phyloP scores from a whole-genome alignment of 2,329 filamentous ascomycete genomes.

The Geoglossum cookeanum region DNA sequence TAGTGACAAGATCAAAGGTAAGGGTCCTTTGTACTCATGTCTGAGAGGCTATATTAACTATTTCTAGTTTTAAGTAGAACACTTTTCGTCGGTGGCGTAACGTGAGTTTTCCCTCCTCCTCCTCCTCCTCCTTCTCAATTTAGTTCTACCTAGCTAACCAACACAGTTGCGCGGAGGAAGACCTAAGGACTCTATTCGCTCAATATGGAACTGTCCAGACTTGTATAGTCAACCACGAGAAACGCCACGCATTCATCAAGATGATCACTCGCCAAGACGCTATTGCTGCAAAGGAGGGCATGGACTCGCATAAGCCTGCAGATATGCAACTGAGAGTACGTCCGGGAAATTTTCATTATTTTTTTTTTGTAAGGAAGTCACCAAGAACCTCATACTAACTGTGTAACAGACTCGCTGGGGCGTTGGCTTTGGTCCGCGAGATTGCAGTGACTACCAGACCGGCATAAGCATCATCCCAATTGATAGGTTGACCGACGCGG shows the following conservation, averaged over 20 bases:
- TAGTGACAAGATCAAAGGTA: constrained; percentile 59
- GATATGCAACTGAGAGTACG: constrained; percentile 56
- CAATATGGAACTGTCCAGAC: constrained; percentile 81
- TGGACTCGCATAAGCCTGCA: constrained; percentile 59
- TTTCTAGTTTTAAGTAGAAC: constrained; percentile 65
- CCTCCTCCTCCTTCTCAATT: background rate
- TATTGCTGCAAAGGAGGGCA: constrained; percentile 62
- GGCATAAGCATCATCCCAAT: constrained; percentile 91
- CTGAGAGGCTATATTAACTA: background rate
- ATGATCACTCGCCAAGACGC: constrained; percentile 86
- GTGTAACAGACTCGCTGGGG: constrained; percentile 69
- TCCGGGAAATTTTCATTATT: constrained; percentile 8
- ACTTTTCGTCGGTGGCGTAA: constrained; percentile 90
- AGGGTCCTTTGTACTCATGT: constrained; percentile 2
- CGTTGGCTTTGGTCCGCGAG: constrained; percentile 87
- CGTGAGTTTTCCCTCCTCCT: constrained; percentile 32
- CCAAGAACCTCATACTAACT: constrained; percentile 12
- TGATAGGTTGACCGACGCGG: constrained; percentile 78
- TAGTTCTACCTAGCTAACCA: constrained; percentile 13
- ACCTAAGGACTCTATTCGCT: constrained; percentile 63
- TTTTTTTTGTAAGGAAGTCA: constrained; percentile 6
- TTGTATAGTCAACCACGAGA: constrained; percentile 95
- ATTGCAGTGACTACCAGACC: constrained; percentile 89
- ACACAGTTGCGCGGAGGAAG: constrained; percentile 51
- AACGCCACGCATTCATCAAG: constrained; percentile 96